Evolutionary conservation across 2,329 filamentous ascomycete species (phyloP), one percentile per base, ranked within the genome.

Genomic region (Cercospora janseana): DNA sequence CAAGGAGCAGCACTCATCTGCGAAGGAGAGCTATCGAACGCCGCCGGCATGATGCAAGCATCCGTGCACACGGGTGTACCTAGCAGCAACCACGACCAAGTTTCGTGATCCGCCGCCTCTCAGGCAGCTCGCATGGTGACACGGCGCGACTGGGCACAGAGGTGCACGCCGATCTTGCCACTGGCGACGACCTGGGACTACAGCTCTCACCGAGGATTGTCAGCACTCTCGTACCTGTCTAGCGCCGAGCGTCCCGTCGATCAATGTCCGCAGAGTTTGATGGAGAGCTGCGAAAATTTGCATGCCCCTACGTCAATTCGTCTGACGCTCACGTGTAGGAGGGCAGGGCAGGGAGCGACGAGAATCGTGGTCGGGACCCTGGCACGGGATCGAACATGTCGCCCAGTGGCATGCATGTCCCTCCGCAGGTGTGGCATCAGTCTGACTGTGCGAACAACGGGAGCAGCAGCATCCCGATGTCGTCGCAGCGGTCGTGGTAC

Each of bases 11-110:
- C 49, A 48, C 44, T 28, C 29, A 34, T 37, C 15, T 51, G 47
- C 20, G 40, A 43, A 45, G 26, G 16, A 50, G 41, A 46, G 37
- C 37, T 49, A 49, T 54, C 46, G 45, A 54, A 40, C 35, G 35
- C 35, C 21, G 35, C 20, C 6, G 20, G 16, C 8, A 13, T 47
- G 35, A 54, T 52, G 51, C 55, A 51, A 40, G 46, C 42, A 20
- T 35, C 20, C 35, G 20, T 40, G 20, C 35, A 23, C 35, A 23
- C 21, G 0, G 20, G 20, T 23, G 26, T 23, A 40, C 35, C 35
- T 40, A 13, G 20, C 35, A 40, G n/a, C 35, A n/a, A 40, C 35
- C 35, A 40, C 9, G 35, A 40, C 35, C 35, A 40, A 40, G 35
- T 40, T 38, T 40, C 7, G 35, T 15, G 12, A 40, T 40, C 35